Conservation (phyloP, 345 rosid genomes). For the Pistacia atlantica region DNA sequence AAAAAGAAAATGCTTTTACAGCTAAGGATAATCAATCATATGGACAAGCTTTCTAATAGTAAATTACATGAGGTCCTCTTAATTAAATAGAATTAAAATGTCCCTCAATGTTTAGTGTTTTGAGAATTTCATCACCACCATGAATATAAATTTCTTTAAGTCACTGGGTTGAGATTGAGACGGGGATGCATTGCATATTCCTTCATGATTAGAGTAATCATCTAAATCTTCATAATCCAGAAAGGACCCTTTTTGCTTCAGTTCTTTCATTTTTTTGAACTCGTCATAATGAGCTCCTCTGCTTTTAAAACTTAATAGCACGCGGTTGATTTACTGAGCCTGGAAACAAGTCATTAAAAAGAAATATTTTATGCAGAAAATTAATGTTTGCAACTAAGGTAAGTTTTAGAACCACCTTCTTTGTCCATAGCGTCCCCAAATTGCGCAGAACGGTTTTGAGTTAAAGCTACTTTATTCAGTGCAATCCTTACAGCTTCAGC, state of each 20-base stretch:
- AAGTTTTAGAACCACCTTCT: conserved; percentile 22
- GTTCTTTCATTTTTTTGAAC: conserved; percentile 37
- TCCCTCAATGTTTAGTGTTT: conserved; percentile 7
- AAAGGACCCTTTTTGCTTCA: conserved; percentile 28
- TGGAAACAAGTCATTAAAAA: background rate
- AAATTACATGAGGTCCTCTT: background rate
- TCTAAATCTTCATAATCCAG: conserved; percentile 27
- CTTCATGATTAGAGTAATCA: conserved; percentile 7
- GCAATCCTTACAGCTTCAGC: conserved; percentile 20
- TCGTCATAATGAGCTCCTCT: conserved; percentile 48
- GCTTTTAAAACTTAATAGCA: conserved; percentile 19
- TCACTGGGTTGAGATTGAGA: background rate
- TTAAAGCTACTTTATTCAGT: conserved; percentile 2
- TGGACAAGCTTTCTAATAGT: no score
- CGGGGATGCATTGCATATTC: background rate
- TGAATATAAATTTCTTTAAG: conserved; percentile 6
- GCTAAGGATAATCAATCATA: no score
- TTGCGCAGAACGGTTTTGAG: background rate
- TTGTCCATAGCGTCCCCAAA: conserved; percentile 30
- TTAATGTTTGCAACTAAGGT: background rate
- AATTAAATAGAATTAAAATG: background rate
- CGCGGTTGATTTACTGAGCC: background rate
- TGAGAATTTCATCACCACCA: conserved; percentile 12
- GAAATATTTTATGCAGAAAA: no score
- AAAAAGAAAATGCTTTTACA: no score